phyloP scores from a whole-genome alignment of 2,329 filamentous ascomycete species.

The Trichoderma oligosporum region DNA sequence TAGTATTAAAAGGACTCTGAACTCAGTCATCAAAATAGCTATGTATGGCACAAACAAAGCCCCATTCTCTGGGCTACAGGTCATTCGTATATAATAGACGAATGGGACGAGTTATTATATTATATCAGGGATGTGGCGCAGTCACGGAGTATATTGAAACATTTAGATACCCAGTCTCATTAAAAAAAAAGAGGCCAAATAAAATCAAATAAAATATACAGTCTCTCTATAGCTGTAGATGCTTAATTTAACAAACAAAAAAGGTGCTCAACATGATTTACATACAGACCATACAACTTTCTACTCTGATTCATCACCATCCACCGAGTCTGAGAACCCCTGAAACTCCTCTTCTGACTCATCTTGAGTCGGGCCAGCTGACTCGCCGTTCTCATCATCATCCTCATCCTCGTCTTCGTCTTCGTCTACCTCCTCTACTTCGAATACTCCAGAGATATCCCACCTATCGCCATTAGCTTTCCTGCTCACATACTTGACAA shows the following conservation, averaged over 20 bases:
- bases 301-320: slow-evolving; percentile 37
- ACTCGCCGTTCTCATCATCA: slow-evolving; percentile 32
- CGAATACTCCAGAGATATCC: slow-evolving; percentile 80
- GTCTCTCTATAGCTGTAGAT: background rate
- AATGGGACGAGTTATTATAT: background rate
- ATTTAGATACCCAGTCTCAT: slow-evolving; percentile 7
- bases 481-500: slow-evolving; percentile 91
- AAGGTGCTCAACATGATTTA: background rate
- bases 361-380: slow-evolving; percentile 27
- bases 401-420: slow-evolving; percentile 35
- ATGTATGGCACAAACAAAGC: no score
- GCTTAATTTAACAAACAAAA: background rate
- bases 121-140: background rate
- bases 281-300: background rate
- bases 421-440: slow-evolving; percentile 57
- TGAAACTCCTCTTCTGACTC: slow-evolving; percentile 56
- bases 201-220: background rate
- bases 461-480: slow-evolving; percentile 83
- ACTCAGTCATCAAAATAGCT: no score
- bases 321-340: slow-evolving; percentile 49
- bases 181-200: background rate
- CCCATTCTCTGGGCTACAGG: no score
- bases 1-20: no score
- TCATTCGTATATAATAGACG: no score
- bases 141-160: background rate